These are phyloP conservation scores for Colletotrichum sp. DNA, from an alignment of 2,329 filamentous ascomycete genomes.

Conservation along the genomic window DNA sequence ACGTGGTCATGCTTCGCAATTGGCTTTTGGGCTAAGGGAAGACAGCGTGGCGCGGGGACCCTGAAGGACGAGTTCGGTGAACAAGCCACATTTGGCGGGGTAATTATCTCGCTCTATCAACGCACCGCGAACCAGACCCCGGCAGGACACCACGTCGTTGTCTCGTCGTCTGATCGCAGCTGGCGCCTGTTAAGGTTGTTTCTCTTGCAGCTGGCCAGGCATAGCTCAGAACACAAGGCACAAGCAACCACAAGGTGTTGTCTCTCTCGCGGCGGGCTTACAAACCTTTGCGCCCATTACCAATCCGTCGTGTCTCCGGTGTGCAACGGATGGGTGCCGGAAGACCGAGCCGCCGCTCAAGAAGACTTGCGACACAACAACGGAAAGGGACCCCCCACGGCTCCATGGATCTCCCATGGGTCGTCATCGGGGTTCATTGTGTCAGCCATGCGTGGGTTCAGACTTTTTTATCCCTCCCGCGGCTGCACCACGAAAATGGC, in stretches of 20 bases:
- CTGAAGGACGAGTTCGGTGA: background rate
- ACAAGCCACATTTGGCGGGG: conserved; percentile 19
- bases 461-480: conserved; percentile 2
- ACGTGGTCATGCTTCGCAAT: background rate
- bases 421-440: background rate
- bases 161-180: background rate
- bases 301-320: background rate
- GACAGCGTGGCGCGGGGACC: conserved; percentile 9
- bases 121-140: background rate
- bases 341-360: conserved; percentile 5
- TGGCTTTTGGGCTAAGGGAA: background rate
- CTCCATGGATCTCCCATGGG: conserved; percentile 21
- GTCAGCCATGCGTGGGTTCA: conserved; percentile 13
- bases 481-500: background rate
- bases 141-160: background rate
- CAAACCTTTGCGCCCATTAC: background rate
- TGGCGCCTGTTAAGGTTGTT: background rate
- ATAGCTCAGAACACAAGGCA: background rate
- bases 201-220: background rate
- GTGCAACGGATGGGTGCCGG: conserved; percentile 6
- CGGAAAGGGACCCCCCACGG: conserved; percentile 1
- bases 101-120: background rate
- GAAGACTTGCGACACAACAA: background rate
- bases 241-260: background rate
- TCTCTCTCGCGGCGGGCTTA: background rate